Evolutionary conservation across 805 yeast genomes (phyloP).

Genomic region (Kluyveromyces aestuarii): DNA sequence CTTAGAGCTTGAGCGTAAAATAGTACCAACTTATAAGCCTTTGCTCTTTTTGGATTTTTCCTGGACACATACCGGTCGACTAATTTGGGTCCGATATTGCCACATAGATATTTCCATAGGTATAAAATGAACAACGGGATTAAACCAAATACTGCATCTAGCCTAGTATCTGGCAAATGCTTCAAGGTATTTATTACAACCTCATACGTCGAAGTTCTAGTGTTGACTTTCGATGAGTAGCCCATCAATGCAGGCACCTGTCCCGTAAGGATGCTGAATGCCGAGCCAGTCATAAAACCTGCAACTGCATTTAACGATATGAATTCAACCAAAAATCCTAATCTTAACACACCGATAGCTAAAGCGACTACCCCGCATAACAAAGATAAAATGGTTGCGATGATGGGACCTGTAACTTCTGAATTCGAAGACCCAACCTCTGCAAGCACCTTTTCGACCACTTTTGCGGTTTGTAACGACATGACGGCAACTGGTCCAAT

Average conservation of each 20-base stretch:
- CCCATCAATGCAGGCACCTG: constrained; percentile 88
- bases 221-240: constrained; percentile 52
- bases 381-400: constrained; percentile 73
- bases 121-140: constrained; percentile 65
- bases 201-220: constrained; percentile 59
- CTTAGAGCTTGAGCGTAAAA: constrained; percentile 72
- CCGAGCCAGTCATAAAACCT: constrained; percentile 95
- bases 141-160: constrained; percentile 87
- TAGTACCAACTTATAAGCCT: constrained; percentile 32
- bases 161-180: constrained; percentile 54
- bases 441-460: constrained; percentile 52
- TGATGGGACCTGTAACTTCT: constrained; percentile 47
- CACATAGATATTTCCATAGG: constrained; percentile 57
- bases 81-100: constrained; percentile 45
- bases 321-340: constrained; percentile 83
- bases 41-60: constrained; percentile 11
- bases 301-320: constrained; percentile 87
- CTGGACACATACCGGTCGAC: constrained; percentile 39
- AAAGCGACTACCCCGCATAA: constrained; percentile 80
- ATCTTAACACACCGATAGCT: constrained; percentile 72
- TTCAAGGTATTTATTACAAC: constrained; percentile 67
- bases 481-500: constrained; percentile 97
- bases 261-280: constrained; percentile 71
- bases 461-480: constrained; percentile 79
- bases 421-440: constrained; percentile 33